Conservation (phyloP, 495 filamentous ascomycete species). For the Penicillium waksmanii region DNA sequence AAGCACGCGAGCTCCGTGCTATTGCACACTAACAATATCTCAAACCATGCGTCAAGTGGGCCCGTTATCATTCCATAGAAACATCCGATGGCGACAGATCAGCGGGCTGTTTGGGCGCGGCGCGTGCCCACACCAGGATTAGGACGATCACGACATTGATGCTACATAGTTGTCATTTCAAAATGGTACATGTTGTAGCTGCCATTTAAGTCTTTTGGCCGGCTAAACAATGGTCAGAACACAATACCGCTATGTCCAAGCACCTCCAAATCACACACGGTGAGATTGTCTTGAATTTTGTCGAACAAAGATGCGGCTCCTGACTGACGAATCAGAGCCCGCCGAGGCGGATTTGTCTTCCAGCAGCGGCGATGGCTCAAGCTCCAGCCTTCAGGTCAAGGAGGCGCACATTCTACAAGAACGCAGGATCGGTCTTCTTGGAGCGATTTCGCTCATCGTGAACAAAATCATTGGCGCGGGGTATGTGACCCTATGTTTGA, state of each 20-base stretch:
- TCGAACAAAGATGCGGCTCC: neutral
- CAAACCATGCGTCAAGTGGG: neutral
- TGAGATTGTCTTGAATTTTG: neutral
- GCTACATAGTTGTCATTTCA: slow-evolving; percentile 17
- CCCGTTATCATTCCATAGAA: neutral
- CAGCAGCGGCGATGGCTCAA: slow-evolving; percentile 13
- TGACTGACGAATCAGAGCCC: slow-evolving; percentile 8
- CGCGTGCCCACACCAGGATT: neutral
- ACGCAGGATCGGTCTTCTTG: slow-evolving; percentile 28
- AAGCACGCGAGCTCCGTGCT: neutral
- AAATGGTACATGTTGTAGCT: neutral
- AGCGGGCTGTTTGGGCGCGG: neutral
- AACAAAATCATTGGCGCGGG: slow-evolving; percentile 36
- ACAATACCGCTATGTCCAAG: slow-evolving; percentile 5
- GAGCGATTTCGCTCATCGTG: slow-evolving; percentile 31
- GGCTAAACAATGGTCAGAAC: slow-evolving; percentile 2
- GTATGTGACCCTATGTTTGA: slow-evolving; percentile 11
- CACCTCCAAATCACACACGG: neutral
- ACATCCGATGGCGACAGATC: slow-evolving; percentile 5
- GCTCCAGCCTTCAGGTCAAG: slow-evolving; percentile 10
- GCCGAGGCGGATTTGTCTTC: neutral
- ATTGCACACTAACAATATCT: neutral
- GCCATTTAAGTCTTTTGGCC: slow-evolving; percentile 9
- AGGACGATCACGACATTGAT: slow-evolving; percentile 18
- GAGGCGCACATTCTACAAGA: slow-evolving; percentile 32